Percentiles rank a stretch among this genome's conserved stretches.
phyloP scores from a whole-genome alignment of 2,329 filamentous ascomycete genomes.

The Hypoxylon sp. region DNA sequence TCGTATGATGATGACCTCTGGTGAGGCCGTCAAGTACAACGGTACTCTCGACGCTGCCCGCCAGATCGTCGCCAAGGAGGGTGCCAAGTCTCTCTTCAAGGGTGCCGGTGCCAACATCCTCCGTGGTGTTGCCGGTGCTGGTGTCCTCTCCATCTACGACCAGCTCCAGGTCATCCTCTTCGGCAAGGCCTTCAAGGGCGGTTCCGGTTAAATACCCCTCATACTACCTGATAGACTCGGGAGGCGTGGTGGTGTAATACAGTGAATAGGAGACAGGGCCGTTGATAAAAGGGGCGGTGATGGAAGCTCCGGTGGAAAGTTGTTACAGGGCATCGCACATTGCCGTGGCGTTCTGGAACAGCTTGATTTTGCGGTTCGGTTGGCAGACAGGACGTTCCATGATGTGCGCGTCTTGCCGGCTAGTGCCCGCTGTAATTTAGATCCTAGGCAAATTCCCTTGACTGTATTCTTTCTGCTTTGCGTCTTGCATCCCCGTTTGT shows the following conservation, averaged over 20 bases:
- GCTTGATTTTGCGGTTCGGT: constrained; percentile 48
- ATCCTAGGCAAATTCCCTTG: constrained; percentile 65
- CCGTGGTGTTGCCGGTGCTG: constrained; percentile 99
- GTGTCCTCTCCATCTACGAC: constrained; percentile 99
- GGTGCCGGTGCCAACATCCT: constrained; percentile 99
- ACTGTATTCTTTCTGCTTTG: constrained; percentile 51
- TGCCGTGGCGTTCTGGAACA: constrained; percentile 51
- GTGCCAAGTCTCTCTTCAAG: constrained; percentile 99
- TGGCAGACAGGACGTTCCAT: constrained; percentile 48
- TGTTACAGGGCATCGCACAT: constrained; percentile 49
- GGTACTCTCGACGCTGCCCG: constrained; percentile 92
- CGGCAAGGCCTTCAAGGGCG: constrained; percentile 97
- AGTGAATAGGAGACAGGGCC: constrained; percentile 42
- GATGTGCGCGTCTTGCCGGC: constrained; percentile 58
- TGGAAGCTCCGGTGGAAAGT: constrained; percentile 57
- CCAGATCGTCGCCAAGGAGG: constrained; percentile 98
- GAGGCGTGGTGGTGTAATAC: constrained; percentile 50
- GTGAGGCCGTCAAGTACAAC: constrained; percentile 99
- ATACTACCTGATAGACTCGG: constrained; percentile 54
- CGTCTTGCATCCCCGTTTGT: constrained; percentile 48
- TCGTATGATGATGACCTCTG: constrained; percentile 99
- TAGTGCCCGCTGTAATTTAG: constrained; percentile 69
- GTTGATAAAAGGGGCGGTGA: constrained; percentile 55
- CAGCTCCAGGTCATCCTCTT: constrained; percentile 99
- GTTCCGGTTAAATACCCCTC: constrained; percentile 58